phyloP scores from a whole-genome alignment of 2,329 filamentous ascomycete genomes.

The Lasiodiplodia citricola region DNA sequence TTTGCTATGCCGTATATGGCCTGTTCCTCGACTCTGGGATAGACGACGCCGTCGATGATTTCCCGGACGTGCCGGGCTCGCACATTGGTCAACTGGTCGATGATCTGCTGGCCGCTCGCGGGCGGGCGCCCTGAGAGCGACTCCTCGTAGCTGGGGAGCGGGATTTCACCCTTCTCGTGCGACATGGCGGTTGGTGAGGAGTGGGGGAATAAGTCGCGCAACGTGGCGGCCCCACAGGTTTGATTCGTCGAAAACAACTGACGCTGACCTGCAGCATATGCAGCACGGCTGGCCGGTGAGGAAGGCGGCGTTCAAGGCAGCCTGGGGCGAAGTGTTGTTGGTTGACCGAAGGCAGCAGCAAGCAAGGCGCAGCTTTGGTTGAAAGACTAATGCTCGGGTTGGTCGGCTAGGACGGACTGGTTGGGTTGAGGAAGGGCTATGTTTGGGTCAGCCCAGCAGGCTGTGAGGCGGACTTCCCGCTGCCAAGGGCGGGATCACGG shows the following conservation, averaged over 20 bases:
- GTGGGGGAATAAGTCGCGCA: background rate
- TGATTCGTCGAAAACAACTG: background rate
- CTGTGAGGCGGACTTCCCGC: background rate
- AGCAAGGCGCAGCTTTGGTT: constrained; percentile 3
- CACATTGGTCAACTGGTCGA: constrained; percentile 45
- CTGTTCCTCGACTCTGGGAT: constrained; percentile 48
- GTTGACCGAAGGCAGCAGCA: background rate
- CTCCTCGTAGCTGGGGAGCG: constrained; percentile 37
- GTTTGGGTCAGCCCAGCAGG: background rate
- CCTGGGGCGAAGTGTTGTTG: background rate
- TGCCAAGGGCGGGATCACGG: constrained; percentile 7
- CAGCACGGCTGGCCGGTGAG: background rate
- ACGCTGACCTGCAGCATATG: background rate
- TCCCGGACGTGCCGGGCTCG: constrained; percentile 48
- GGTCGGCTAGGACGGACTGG: background rate
- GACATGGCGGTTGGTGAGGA: constrained; percentile 14
- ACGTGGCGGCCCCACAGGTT: background rate
- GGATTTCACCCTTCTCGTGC: constrained; percentile 24
- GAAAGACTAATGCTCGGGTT: background rate
- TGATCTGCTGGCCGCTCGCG: constrained; percentile 35
- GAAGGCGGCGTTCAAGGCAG: background rate
- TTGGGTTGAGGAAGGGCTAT: background rate
- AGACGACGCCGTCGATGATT: constrained; percentile 47
- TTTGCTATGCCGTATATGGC: constrained; percentile 49
- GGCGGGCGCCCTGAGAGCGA: constrained; percentile 27